Evolutionary conservation across 2,329 filamentous ascomycete genomes (phyloP).

Genomic region (Amauroascus verrucosus): DNA sequence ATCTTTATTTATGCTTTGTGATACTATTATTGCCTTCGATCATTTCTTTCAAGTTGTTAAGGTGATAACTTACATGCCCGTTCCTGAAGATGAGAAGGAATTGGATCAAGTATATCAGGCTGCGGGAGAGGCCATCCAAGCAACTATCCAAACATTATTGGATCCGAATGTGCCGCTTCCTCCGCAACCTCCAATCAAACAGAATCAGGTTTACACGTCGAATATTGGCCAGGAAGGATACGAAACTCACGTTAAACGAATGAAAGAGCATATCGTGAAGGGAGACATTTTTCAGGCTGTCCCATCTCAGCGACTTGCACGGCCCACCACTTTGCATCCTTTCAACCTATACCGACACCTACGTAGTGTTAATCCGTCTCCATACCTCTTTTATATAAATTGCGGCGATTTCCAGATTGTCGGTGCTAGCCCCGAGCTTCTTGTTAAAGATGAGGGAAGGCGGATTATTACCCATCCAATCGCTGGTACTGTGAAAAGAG

Average conservation of each 20-base stretch:
- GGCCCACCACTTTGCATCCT: constrained; percentile 81
- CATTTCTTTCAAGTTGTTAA: constrained; percentile 89
- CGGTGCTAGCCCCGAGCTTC: constrained; percentile 84
- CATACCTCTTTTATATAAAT: constrained; percentile 93
- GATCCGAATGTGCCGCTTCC: constrained; percentile 67
- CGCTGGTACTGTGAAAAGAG: constrained; percentile 85
- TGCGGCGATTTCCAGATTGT: constrained; percentile 90
- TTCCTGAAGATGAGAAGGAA: constrained; percentile 49
- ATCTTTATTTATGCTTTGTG: constrained; percentile 92
- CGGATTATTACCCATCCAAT: constrained; percentile 94
- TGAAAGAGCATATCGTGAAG: constrained; percentile 82
- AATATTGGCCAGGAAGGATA: constrained; percentile 87
- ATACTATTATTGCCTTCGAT: constrained; percentile 89
- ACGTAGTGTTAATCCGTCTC: constrained; percentile 92
- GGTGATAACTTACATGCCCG: constrained; percentile 78
- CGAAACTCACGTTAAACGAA: constrained; percentile 69
- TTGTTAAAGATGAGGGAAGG: constrained; percentile 80
- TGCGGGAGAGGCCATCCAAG: constrained; percentile 53
- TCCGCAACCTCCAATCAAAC: constrained; percentile 59
- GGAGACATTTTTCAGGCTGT: constrained; percentile 98
- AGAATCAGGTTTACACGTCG: constrained; percentile 70
- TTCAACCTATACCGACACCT: constrained; percentile 98
- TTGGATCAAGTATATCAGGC: constrained; percentile 61
- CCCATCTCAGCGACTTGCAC: constrained; percentile 82
- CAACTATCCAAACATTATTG: constrained; percentile 61